Conservation (phyloP, 2,329 filamentous ascomycete genomes). For the Fusarium brachygibbosum region DNA sequence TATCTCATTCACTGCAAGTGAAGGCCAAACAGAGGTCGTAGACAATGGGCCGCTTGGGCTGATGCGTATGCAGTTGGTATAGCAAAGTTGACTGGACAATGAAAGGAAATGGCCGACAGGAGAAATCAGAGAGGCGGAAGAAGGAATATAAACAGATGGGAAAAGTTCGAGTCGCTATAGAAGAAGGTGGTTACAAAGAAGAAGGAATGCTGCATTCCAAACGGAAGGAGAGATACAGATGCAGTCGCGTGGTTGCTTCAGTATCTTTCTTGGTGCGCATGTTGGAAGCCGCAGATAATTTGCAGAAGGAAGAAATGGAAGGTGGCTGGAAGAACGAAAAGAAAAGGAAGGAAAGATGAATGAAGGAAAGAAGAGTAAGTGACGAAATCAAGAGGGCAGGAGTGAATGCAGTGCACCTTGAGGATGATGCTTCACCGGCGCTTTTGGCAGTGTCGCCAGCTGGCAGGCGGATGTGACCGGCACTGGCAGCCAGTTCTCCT, state of each 20-base stretch:
- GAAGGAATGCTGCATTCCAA: constrained; percentile 9
- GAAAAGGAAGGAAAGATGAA: background rate
- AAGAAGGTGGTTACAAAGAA: constrained; percentile 13
- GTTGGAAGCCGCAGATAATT: constrained; percentile 31
- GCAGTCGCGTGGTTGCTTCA: constrained; percentile 33
- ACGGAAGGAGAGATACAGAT: constrained; percentile 25
- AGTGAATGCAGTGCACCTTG: constrained; percentile 34
- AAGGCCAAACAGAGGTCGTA: constrained; percentile 27
- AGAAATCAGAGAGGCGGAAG: background rate
- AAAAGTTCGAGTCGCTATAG: background rate
- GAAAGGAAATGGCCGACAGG: constrained; percentile 2
- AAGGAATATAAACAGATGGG: constrained; percentile 12
- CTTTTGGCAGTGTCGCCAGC: constrained; percentile 39
- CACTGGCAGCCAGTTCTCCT: constrained; percentile 11
- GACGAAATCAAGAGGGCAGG: constrained; percentile 13
- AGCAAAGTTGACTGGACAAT: constrained; percentile 22
- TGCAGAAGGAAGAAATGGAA: constrained; percentile 15
- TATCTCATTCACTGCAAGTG: constrained; percentile 20
- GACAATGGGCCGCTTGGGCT: constrained; percentile 20
- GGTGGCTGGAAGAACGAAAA: background rate
- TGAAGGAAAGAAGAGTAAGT: background rate
- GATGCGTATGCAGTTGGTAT: constrained; percentile 12
- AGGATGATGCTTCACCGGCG: constrained; percentile 28
- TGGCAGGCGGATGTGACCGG: constrained; percentile 34
- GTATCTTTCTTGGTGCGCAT: constrained; percentile 36